Evolutionary conservation across 306 rosid species (phyloP).

Genomic region (Vigna angularis): DNA sequence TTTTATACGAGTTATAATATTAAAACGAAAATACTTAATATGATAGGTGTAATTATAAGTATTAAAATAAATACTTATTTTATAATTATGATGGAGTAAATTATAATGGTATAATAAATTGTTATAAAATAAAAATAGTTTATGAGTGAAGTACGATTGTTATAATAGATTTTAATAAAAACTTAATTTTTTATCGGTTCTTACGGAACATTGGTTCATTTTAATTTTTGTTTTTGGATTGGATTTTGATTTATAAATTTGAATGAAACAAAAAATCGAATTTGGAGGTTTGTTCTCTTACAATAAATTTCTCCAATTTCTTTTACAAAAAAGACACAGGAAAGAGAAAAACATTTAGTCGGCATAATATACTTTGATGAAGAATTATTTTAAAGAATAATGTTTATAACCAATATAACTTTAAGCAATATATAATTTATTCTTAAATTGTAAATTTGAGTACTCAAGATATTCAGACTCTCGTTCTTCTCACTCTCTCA

Average conservation of each 20-base stretch:
- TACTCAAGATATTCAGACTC: background rate
- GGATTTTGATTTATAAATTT: background rate
- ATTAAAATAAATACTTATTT: no score
- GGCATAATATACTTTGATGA: background rate
- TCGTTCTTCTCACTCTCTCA: background rate
- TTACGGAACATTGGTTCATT: background rate
- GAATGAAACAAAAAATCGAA: background rate
- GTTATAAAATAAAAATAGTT: no score
- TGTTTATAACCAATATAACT: background rate
- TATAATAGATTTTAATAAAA: no score
- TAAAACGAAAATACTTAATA: no score
- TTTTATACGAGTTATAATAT: no score
- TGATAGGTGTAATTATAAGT: no score
- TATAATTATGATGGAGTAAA: no score
- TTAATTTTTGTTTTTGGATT: background rate
- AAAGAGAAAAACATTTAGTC: background rate
- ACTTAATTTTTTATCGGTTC: no score
- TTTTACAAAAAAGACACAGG: background rate
- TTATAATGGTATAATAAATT: no score
- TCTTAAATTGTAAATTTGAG: background rate
- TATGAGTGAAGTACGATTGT: no score
- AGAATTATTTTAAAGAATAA: background rate
- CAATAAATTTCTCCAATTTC: background rate
- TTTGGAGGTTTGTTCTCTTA: background rate
- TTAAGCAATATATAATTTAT: no score